Conservation (phyloP, 2,329 filamentous ascomycete species). For the Biscogniauxia sp. region DNA sequence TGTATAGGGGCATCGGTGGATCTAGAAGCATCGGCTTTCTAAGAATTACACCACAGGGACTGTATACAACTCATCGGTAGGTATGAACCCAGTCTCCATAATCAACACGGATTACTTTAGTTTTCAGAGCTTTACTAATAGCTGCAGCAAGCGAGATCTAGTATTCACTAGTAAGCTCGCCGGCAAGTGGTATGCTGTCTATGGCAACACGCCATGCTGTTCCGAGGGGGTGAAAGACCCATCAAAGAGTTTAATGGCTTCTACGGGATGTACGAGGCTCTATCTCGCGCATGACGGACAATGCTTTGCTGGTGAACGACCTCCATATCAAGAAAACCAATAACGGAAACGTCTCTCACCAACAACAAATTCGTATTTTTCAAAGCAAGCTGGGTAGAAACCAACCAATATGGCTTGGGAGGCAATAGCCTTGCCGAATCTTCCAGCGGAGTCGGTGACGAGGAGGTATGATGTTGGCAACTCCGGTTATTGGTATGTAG, state of each 20-base stretch:
- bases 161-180: slow-evolving; percentile 36
- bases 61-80: slow-evolving; percentile 38
- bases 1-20: too few species aligned
- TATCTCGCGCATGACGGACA: slow-evolving; percentile 33
- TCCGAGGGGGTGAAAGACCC: slow-evolving; percentile 32
- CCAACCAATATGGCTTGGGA: slow-evolving; percentile 35
- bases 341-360: slow-evolving; percentile 30
- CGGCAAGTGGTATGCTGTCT: slow-evolving; percentile 40
- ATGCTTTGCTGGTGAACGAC: slow-evolving; percentile 36
- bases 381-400: slow-evolving; percentile 37
- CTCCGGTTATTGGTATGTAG: slow-evolving; percentile 39
- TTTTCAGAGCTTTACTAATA: slow-evolving; percentile 37
- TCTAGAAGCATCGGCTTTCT: too few species aligned
- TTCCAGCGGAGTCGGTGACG: slow-evolving; percentile 32
- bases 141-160: slow-evolving; percentile 37
- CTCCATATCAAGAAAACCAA: slow-evolving; percentile 31
- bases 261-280: slow-evolving; percentile 40
- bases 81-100: slow-evolving; percentile 34
- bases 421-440: slow-evolving; percentile 40
- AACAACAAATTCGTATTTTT: slow-evolving; percentile 38
- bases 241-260: slow-evolving; percentile 32
- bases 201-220: slow-evolving; percentile 37
- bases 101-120: slow-evolving; percentile 34
- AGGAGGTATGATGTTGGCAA: slow-evolving; percentile 27
- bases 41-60: slow-evolving; percentile 19